These are phyloP conservation scores for Neofusicoccum parvum DNA, from an alignment of 2,329 filamentous ascomycete genomes.

Conservation along the genomic window DNA sequence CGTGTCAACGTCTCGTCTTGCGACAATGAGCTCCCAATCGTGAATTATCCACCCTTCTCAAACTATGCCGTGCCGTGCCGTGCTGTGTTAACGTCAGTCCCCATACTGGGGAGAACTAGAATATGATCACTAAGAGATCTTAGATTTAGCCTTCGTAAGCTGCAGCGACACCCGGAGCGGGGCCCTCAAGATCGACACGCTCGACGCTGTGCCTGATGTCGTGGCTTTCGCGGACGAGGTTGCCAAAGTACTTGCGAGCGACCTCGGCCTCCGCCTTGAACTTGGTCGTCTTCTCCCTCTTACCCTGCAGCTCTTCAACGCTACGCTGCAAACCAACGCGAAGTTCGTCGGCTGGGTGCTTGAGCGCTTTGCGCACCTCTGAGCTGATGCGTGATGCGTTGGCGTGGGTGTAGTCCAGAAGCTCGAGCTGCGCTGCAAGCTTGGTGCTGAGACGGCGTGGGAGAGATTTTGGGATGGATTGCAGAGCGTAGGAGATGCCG, in stretches of 20 bases:
- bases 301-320: constrained; percentile 77
- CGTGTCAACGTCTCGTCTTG: background rate
- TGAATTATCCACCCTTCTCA: background rate
- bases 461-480: constrained; percentile 85
- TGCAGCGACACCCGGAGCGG: constrained; percentile 48
- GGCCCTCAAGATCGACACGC: constrained; percentile 55
- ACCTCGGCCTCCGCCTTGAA: constrained; percentile 80
- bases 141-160: constrained; percentile 26
- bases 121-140: too few relatives aligned
- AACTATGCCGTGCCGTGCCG: background rate
- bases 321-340: constrained; percentile 80
- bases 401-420: constrained; percentile 88
- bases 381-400: constrained; percentile 84
- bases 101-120: background rate
- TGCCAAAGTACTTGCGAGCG: constrained; percentile 86
- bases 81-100: background rate
- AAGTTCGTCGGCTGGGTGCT: constrained; percentile 83
- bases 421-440: constrained; percentile 75
- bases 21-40: background rate
- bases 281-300: constrained; percentile 82
- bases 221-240: constrained; percentile 68
- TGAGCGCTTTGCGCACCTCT: constrained; percentile 85
- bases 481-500: constrained; percentile 77
- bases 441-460: constrained; percentile 84
- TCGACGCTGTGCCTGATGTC: constrained; percentile 53